Conservation (phyloP, 768 basidiomycete genomes). For the Fibroporia radiculosa region DNA sequence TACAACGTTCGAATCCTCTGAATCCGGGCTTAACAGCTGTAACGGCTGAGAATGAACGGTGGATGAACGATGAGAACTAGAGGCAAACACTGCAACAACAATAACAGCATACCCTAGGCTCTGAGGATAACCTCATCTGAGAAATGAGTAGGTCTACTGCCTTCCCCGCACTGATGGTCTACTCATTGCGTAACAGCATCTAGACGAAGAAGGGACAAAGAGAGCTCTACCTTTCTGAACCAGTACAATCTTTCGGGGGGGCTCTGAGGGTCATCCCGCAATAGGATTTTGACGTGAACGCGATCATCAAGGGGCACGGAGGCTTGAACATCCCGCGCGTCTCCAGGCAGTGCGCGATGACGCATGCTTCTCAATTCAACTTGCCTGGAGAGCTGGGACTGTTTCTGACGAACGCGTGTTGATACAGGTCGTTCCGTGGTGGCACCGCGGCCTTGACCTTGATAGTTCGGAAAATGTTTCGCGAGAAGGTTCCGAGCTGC, state of each 20-base stretch:
- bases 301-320: slow-evolving; percentile 47
- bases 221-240: neutral
- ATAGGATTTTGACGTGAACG: slow-evolving; percentile 44
- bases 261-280: slow-evolving; percentile 3
- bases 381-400: slow-evolving; percentile 45
- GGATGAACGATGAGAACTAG: neutral
- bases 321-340: slow-evolving; percentile 47
- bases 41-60: slow-evolving; percentile 28
- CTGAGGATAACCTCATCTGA: neutral
- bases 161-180: slow-evolving; percentile 52
- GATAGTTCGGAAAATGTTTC: slow-evolving; percentile 36
- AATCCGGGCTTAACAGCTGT: slow-evolving; percentile 24
- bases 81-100: neutral
- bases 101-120: neutral
- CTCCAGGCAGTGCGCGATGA: slow-evolving; percentile 56
- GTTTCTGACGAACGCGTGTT: slow-evolving; percentile 32
- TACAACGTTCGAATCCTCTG: slow-evolving; percentile 20
- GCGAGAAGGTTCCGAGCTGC: slow-evolving; percentile 46
- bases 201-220: neutral
- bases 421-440: neutral
- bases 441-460: slow-evolving; percentile 13
- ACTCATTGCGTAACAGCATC: neutral
- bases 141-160: slow-evolving; percentile 48
- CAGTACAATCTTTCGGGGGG: neutral
- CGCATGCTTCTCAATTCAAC: slow-evolving; percentile 70